phyloP scores from a whole-genome alignment of 2,329 filamentous ascomycete species.

The Aspergillus neotritici region DNA sequence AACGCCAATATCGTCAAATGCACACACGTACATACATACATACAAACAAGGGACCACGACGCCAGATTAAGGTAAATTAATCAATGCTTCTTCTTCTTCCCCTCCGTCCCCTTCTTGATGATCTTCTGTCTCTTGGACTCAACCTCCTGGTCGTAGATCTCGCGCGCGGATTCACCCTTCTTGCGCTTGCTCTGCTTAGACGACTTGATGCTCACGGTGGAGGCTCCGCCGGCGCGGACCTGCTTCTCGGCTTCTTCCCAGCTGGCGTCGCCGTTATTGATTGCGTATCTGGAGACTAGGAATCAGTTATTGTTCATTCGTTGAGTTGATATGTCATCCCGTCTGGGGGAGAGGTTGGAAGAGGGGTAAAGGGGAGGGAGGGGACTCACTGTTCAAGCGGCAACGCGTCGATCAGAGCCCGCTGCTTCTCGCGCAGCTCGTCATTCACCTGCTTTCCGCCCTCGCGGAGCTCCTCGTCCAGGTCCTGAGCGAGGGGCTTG shows the following conservation, averaged over 20 bases:
- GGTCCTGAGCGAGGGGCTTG: constrained; percentile 61
- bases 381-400: constrained; percentile 73
- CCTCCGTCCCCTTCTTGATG: constrained; percentile 42
- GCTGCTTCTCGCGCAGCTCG: constrained; percentile 70
- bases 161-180: constrained; percentile 51
- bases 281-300: constrained; percentile 38
- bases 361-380: neutral
- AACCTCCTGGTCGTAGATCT: constrained; percentile 42
- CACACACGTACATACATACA: constrained; percentile 12
- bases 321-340: no score
- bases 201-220: constrained; percentile 72
- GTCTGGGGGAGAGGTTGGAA: neutral
- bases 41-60: constrained; percentile 15
- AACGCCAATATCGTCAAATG: neutral
- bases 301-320: constrained; percentile 39
- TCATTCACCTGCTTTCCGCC: constrained; percentile 70
- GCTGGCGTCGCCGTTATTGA: constrained; percentile 43
- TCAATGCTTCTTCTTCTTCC: constrained; percentile 29
- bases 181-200: constrained; percentile 67
- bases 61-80: constrained; percentile 1
- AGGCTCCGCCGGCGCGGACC: constrained; percentile 53
- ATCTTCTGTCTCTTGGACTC: constrained; percentile 41
- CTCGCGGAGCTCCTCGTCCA: constrained; percentile 80
- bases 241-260: constrained; percentile 68
- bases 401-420: constrained; percentile 81